Evolutionary conservation across 2,329 filamentous ascomycete genomes (phyloP), one percentile per base, ranked within the genome.

Genomic region (Clarireedia homoeocarpa): DNA sequence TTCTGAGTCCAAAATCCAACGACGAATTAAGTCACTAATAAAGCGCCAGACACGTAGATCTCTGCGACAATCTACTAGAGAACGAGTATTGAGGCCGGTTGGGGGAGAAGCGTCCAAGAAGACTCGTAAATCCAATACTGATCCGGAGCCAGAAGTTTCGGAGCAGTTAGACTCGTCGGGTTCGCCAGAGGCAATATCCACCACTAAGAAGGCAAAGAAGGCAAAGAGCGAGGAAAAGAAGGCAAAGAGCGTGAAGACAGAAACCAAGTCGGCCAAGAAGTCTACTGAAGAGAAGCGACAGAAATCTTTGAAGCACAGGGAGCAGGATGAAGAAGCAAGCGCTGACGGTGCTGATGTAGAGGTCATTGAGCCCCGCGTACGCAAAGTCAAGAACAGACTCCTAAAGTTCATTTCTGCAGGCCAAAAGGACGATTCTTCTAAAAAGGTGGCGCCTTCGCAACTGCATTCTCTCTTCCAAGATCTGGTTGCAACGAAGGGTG

Each of bases 401-500:
- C 46, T 51, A 38, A 23, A 56, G 24, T 52, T 46, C 45, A 38
- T 39, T 7, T 24, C 4, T 44, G 5, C 15, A 12, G n/a, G 23
- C 10, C 17, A 44, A 12, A 17, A 17, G 10, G 40, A 44, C 17
- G 40, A 17, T 12, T 23, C 17, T 44, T 12, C 17, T 20, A 14
- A 27, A 1, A 55, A 55, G 53, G 17, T 55, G 10, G 24, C 46
- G 23, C 53, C 53, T 51, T 55, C 46, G 17, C 24, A 42, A 36
- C 38, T 55, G 9, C 53, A 50, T 55, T n/a, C 46, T 7, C 42
- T 55, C 53, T 55, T 50, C 34, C 20, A 55, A 34, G 15, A 48
- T 17, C 40, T 55, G 36, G 53, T 55, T n/a, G 17, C 53, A 42
- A 34, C 48, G 9, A 55, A 55, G 15, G 53, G 53, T 15, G 53